Evolutionary conservation across 306 rosid species (phyloP).

Genomic region (Prunus dulcis): DNA sequence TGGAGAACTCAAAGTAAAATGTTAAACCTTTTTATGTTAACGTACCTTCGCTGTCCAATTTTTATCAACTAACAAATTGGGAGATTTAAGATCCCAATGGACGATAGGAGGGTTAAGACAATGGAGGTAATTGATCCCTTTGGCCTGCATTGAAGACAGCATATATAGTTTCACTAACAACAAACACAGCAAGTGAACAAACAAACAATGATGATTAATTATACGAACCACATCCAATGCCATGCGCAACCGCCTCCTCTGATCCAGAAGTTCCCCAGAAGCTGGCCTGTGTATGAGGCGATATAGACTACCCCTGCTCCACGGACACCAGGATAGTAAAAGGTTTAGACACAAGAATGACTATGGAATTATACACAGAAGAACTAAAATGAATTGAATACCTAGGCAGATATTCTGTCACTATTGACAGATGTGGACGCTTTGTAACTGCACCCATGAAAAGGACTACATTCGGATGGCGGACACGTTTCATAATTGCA

Average conservation of each 20-base stretch:
- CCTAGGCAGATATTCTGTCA: slow-evolving; percentile 94
- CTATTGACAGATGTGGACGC: slow-evolving; percentile 85
- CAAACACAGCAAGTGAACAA: neutral
- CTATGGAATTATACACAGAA: neutral
- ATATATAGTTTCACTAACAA: neutral
- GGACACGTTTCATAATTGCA: slow-evolving; percentile 95
- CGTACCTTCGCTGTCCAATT: slow-evolving; percentile 95
- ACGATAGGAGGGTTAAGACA: slow-evolving; percentile 84
- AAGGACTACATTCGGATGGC: slow-evolving; percentile 95
- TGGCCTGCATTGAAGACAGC: slow-evolving; percentile 61
- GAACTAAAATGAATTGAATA: slow-evolving; percentile 20
- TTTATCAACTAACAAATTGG: slow-evolving; percentile 88
- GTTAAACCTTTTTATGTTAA: slow-evolving; percentile 6
- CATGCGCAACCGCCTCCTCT: slow-evolving; percentile 81
- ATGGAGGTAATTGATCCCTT: slow-evolving; percentile 96
- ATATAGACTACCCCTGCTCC: slow-evolving; percentile 79
- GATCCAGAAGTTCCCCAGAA: slow-evolving; percentile 74
- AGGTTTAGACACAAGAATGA: neutral
- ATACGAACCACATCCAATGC: slow-evolving; percentile 86
- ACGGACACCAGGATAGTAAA: slow-evolving; percentile 13
- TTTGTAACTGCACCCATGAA: slow-evolving; percentile 99
- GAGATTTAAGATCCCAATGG: slow-evolving; percentile 99
- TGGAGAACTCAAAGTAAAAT: slow-evolving; percentile 11
- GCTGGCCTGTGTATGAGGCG: slow-evolving; percentile 89
- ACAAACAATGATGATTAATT: neutral